Base-by-base conservation (phyloP, 345 rosid species). In the Melaleuca alternifolia region DNA sequence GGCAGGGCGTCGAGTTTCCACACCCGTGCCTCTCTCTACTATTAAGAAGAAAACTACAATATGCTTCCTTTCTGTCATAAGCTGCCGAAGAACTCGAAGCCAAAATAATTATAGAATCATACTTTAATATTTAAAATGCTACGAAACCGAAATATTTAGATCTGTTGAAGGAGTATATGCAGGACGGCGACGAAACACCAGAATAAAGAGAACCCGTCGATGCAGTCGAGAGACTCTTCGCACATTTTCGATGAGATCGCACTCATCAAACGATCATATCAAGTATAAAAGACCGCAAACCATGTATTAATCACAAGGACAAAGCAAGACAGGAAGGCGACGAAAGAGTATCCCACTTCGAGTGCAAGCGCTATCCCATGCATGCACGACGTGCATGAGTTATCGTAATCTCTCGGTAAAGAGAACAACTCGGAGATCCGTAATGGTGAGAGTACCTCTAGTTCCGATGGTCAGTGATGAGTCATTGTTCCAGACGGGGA, bases 401-500 rank as follows among this genome's bases (percentile, higher is more conserved):
- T 18, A 37, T 71, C 14, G 37, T 71, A 10, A 1, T 71, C 10
- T 71, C 41, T 71, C 21, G 18, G 4, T 6, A 7, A 65, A 65
- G 57, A 54, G n/a, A 44, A 84, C 87, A 50, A 83, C n/a, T 54
- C 7, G 2, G 48, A 20, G 48, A 20, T 71, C 48, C 24, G 81
- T 18, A 21, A 76, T 9, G 33, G 41, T 11, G n/a, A 41, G 10
- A 24, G 18, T 92, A 94, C 99, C 99, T 93, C 99, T 91, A 44
- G 90, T 86, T 86, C 99, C 99, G 84, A 96, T 90, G 54, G 99
- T 96, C 91, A 95, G 85, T 53, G 98, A 93, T 6, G 96, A 94
- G 91, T 89, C 93, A 89, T 96, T 94, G 95, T 95, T 96, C 90
- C 93, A 95, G 57, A 96, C 93, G 0, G 99, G 98, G 89, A 94